Conservation (phyloP, 1,284 basidiomycete species). For the Leccinum subfulvum region DNA sequence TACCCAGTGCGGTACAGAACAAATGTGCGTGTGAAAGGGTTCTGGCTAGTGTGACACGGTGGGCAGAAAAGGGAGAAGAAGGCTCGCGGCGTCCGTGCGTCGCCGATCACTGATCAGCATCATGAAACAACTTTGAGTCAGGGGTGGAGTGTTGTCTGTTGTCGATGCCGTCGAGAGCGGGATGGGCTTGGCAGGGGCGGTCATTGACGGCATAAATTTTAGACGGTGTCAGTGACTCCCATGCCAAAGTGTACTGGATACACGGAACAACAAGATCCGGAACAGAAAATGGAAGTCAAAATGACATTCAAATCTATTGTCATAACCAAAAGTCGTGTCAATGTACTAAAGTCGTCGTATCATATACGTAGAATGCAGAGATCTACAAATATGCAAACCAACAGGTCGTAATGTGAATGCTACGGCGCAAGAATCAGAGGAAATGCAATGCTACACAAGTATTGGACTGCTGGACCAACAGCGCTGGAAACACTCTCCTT, state of each 20-base stretch:
- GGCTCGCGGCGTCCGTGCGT: not conserved
- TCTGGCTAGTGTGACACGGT: not conserved
- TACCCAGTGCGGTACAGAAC: not conserved
- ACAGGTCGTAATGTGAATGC: constrained; percentile 19
- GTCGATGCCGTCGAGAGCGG: no score
- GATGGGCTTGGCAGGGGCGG: no score
- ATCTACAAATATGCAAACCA: constrained; percentile 30
- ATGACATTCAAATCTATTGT: constrained; percentile 22
- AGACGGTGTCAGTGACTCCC: no score
- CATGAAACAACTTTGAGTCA: not conserved
- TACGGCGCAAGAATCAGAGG: constrained; percentile 20
- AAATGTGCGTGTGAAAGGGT: not conserved
- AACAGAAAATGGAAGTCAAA: constrained; percentile 12
- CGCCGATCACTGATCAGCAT: not conserved
- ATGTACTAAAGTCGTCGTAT: constrained; percentile 20
- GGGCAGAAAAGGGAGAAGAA: not conserved
- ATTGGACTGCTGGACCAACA: constrained; percentile 32
- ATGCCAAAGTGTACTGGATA: not conserved
- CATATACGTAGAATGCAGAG: constrained; percentile 26
- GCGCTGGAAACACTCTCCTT: constrained; percentile 30
- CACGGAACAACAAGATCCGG: constrained; percentile 4
- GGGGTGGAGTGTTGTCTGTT: no score
- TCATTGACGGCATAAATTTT: no score
- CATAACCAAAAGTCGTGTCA: constrained; percentile 23
- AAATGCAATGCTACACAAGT: constrained; percentile 35